Evolutionary conservation across 2,329 filamentous ascomycete genomes (phyloP), one percentile per base, ranked within the genome.

Genomic region (Fusarium avenaceum): DNA sequence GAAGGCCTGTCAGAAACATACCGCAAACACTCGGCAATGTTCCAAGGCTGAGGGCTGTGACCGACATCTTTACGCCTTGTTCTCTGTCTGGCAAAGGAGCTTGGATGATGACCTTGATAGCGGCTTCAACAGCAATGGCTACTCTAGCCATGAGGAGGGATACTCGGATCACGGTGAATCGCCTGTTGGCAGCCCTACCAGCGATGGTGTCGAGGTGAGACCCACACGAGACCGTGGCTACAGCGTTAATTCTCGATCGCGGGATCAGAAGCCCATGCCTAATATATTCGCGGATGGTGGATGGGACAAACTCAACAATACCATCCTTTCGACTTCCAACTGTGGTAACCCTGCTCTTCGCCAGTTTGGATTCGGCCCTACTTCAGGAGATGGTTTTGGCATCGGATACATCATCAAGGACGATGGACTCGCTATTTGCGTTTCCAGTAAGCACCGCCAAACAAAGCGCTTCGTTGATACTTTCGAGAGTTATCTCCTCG

Each of bases 401-500:
- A 97, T 99, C 57, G 96, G 96, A 4, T 99, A 99, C 82, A 98
- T 99, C 75, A 97, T 99, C 86, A 99, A 99, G 80, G 78, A 80
- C 26, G 78, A 80, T 19, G 87, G 89, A 48, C 92, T 98, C 63
- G 93, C 90, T 46, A 95, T 99, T 65, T 98, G 96, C 78, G 94
- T 94, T 1, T 92, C 91, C 15, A 96, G 92, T 75, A 97, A 97
- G 80, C 96, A 99, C 78, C 85, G 96, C 40, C 96, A 99, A 81
- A 99, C 96, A 0, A 89, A 89, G 71, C 90, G 96, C 7, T 96
- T 96, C 76, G 89, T 98, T 63, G 93, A 97, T 74, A 92, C 93
- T 0, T 82, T 98, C 3, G 96, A 98, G 78, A 90, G 88, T 65
- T 99, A 98, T 78, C 87, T 98, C 49, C 83, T 97, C 14, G 96